A percentile compares a stretch with the other conserved stretches of the same genome.
Evolutionary conservation across 192 early-diverging fungal species (phyloP).

Genomic region (Backusella westeae): DNA sequence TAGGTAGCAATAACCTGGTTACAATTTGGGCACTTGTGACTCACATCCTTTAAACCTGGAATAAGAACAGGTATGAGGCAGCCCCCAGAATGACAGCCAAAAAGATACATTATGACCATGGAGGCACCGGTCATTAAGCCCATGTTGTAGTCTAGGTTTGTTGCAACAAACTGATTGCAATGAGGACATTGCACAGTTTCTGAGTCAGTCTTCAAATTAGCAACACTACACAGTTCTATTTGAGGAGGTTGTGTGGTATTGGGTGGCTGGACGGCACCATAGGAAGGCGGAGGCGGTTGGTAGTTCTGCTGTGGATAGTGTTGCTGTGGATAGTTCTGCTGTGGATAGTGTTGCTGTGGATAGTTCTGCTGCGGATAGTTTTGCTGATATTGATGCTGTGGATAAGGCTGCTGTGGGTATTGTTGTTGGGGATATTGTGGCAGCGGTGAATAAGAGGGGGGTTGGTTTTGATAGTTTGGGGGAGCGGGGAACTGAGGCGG

Average conservation of each 20-base stretch:
- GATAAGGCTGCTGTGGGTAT: not conserved
- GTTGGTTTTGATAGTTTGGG: not conserved
- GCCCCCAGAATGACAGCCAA: not conserved
- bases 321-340: not conserved
- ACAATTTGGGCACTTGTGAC: not conserved
- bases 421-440: not conserved
- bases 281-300: not conserved
- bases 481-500: not conserved
- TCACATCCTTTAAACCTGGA: not conserved
- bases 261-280: not conserved
- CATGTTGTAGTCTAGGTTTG: not conserved
- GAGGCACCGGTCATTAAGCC: not conserved
- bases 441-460: not conserved
- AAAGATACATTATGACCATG: not conserved
- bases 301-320: not conserved
- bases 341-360: not conserved
- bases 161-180: not conserved
- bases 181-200: conserved; percentile 4
- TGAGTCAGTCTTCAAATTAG: not conserved
- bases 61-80: not conserved
- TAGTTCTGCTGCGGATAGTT: not conserved
- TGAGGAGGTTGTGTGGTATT: not conserved
- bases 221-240: not conserved
- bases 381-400: not conserved
- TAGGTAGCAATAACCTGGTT: not conserved